A percentile compares a stretch with the other conserved stretches of the same genome.
phyloP scores from a whole-genome alignment of 441 rosid genomes.

The Adansonia gregorii region DNA sequence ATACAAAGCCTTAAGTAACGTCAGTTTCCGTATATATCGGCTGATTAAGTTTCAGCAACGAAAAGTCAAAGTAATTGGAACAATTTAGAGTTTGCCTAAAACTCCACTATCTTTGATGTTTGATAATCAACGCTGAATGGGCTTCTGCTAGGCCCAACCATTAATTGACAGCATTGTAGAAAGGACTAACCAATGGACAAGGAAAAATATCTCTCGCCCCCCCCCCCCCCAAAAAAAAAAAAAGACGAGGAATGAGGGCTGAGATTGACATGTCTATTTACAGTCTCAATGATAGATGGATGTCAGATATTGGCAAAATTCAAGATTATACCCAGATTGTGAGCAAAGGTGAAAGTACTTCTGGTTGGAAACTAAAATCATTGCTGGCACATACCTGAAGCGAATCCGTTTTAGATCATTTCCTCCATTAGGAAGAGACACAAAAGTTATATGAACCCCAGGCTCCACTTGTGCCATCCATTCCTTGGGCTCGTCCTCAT shows the following conservation, averaged over 20 bases:
- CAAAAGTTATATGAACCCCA: slow-evolving; percentile 94
- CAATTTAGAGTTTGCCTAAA: too few species aligned
- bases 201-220: background rate
- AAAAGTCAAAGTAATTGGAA: background rate
- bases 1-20: slow-evolving; percentile 26
- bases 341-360: background rate
- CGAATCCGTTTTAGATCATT: slow-evolving; percentile 96
- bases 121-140: too few species aligned
- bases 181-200: background rate
- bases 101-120: too few species aligned
- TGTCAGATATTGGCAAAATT: background rate
- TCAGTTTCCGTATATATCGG: slow-evolving; percentile 34
- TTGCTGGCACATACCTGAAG: slow-evolving; percentile 63
- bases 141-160: too few species aligned
- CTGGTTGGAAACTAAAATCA: slow-evolving; percentile 8
- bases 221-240: too few species aligned
- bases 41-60: slow-evolving; percentile 10
- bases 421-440: slow-evolving; percentile 90
- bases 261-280: background rate
- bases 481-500: slow-evolving; percentile 83
- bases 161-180: background rate
- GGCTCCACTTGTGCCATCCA: slow-evolving; percentile 99
- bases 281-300: background rate
- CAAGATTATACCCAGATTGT: background rate
- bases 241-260: too few species aligned